Conservation (phyloP, 2,329 filamentous ascomycete species). For the Diaporthe eres region DNA sequence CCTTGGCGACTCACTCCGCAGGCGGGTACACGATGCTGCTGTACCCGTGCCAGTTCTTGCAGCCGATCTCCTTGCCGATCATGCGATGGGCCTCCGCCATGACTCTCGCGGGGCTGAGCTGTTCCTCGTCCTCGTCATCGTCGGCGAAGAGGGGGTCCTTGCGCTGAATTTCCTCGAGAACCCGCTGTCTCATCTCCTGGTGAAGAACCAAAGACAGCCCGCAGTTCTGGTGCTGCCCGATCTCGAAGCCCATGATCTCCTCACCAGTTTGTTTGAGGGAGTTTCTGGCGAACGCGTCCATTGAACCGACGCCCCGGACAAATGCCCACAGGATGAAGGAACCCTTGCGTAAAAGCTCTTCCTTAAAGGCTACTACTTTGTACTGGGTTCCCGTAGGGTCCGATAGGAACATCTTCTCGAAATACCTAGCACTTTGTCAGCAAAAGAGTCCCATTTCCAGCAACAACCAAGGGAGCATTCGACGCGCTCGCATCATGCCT, state of each 20-base stretch:
- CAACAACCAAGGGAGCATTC: background rate
- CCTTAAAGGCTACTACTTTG: constrained; percentile 39
- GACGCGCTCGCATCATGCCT: background rate
- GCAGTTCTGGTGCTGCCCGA: background rate
- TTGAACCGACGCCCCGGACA: constrained; percentile 22
- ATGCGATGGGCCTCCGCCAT: constrained; percentile 25
- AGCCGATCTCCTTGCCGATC: constrained; percentile 34
- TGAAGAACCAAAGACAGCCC: constrained; percentile 35
- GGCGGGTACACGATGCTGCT: constrained; percentile 7
- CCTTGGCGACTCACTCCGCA: constrained; percentile 9
- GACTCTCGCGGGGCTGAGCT: background rate
- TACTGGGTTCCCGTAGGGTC: constrained; percentile 32
- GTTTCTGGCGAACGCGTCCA: constrained; percentile 6
- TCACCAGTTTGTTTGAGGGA: constrained; percentile 6
- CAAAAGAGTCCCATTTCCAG: too few species aligned
- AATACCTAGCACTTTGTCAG: constrained; percentile 7
- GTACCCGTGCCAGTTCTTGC: constrained; percentile 36
- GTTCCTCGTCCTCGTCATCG: background rate
- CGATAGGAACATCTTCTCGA: background rate
- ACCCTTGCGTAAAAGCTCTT: constrained; percentile 37
- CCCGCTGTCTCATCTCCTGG: constrained; percentile 32
- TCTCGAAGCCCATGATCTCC: constrained; percentile 34
- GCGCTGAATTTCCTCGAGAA: constrained; percentile 1
- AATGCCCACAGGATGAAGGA: constrained; percentile 38
- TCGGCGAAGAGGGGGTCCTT: constrained; percentile 6